A percentile compares a stretch with the other conserved stretches of the same genome.
Evolutionary conservation across 371 early-diverging fungal genomes (phyloP).

Genomic region (Dichotomocladium elegans): DNA sequence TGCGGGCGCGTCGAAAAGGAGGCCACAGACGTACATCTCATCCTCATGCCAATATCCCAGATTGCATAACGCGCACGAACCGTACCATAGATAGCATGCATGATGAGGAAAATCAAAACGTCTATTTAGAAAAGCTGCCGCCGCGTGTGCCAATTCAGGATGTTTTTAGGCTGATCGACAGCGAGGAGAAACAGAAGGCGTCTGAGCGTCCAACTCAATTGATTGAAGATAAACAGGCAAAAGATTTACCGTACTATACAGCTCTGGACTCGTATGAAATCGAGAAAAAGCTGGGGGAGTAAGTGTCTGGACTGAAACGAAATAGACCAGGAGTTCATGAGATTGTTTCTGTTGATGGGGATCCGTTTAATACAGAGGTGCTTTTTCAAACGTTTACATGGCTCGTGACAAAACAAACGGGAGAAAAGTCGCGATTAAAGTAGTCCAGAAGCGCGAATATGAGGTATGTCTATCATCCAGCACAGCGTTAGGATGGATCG

Average conservation of each 20-base stretch:
- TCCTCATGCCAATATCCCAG: no score
- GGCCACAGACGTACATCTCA: no score
- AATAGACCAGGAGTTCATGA: neutral
- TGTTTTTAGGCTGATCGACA: neutral
- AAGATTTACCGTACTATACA: slow-evolving; percentile 41
- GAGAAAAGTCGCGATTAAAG: slow-evolving; percentile 77
- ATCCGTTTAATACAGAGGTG: slow-evolving; percentile 56
- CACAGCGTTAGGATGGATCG: no score
- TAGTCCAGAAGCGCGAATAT: slow-evolving; percentile 62
- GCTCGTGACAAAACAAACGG: slow-evolving; percentile 55
- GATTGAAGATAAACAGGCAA: slow-evolving; percentile 7
- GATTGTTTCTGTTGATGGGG: neutral
- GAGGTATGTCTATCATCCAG: slow-evolving; percentile 1
- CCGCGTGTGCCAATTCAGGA: no score
- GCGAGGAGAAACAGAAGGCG: slow-evolving; percentile 5
- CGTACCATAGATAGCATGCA: no score
- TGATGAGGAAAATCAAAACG: neutral
- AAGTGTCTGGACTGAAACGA: slow-evolving; percentile 22
- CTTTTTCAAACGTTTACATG: slow-evolving; percentile 80
- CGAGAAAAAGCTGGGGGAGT: slow-evolving; percentile 67
- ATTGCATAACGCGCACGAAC: no score
- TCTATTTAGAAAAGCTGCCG: neutral
- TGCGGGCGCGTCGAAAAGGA: no score
- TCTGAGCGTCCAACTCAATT: slow-evolving; percentile 5
- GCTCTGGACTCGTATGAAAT: slow-evolving; percentile 52